Base-by-base conservation (phyloP, 352 stramenopile species). In the Aphanomyces astaci region DNA sequence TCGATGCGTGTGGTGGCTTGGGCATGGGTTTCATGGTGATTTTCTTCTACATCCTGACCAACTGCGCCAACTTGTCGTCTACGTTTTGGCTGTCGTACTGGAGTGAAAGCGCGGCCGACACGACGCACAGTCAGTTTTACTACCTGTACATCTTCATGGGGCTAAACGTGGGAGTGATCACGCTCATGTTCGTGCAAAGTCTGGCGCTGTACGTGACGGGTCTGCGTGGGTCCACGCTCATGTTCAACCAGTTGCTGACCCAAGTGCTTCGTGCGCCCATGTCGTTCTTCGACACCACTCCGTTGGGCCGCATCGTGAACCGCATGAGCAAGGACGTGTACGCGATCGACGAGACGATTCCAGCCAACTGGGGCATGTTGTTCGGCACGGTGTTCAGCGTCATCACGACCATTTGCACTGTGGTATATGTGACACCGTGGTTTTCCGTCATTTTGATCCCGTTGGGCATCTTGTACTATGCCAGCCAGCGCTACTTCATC, bases 21-120 rank as follows among this genome's bases (percentile, higher is more conserved):
- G 74, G 71, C 11, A 78, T 78, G 19, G 78, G 72, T 4, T 69
- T 83, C 28, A 39, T 82, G 15, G 79, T 90, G 15, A 63, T 92
- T 22, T 36, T 89, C 4, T 76, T 73, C 17, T 90, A 82, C 72
- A 72, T 82, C 17, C 62, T 70, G 5, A 79, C 79, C 2, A 79
- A 65, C 22, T 36, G 24, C 25, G 56, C 48, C 36, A 65, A 65
- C 39, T 48, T 65, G 22, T 49, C 56, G 22, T 22, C 56, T n/a
- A 65, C 56, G 4, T 65, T 65, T 22, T 98, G 92, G 92, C 82
- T 98, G n/a, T 98, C 92, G 25, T 95, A 96, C 71, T 98, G 94
- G 91, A 49, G 28, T 27, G 82, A 94, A 56, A 71, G 97, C 56
- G 66, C 81, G 0, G 53, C 74, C 25, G 73, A 81, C 33, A 66